Evolutionary conservation across 2,329 filamentous ascomycete genomes (phyloP).

Genomic region (Neoscytalidium dimidiatum): DNA sequence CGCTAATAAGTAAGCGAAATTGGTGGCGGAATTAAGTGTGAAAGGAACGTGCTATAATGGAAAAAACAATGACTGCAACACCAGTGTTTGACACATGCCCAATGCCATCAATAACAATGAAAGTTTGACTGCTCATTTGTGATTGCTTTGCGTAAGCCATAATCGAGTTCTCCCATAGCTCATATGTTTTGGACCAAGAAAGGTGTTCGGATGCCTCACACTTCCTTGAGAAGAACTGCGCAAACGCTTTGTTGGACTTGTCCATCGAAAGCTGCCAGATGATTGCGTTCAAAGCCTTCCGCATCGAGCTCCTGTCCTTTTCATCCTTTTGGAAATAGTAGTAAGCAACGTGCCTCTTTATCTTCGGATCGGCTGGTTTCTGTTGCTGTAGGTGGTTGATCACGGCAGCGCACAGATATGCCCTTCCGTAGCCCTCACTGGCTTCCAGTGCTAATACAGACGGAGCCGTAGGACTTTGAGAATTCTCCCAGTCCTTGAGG

Average conservation of each 20-base stretch:
- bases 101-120: conserved; percentile 1
- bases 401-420: background rate
- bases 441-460: background rate
- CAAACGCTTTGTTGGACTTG: background rate
- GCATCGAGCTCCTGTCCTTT: background rate
- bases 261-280: background rate
- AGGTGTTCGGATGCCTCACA: background rate
- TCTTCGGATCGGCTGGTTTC: background rate
- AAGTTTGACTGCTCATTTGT: background rate
- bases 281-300: background rate
- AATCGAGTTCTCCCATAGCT: background rate
- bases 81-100: no score
- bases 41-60: no score
- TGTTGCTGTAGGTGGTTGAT: background rate
- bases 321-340: conserved; percentile 5
- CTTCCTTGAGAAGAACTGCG: background rate
- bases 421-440: background rate
- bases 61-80: no score
- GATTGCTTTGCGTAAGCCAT: background rate
- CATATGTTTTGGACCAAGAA: background rate
- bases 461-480: background rate
- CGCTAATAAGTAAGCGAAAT: no score
- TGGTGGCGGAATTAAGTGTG: no score
- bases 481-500: background rate
- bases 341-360: background rate